Evolutionary conservation across 257 asterid species (phyloP).

Genomic region (Lavandula angustifolia): DNA sequence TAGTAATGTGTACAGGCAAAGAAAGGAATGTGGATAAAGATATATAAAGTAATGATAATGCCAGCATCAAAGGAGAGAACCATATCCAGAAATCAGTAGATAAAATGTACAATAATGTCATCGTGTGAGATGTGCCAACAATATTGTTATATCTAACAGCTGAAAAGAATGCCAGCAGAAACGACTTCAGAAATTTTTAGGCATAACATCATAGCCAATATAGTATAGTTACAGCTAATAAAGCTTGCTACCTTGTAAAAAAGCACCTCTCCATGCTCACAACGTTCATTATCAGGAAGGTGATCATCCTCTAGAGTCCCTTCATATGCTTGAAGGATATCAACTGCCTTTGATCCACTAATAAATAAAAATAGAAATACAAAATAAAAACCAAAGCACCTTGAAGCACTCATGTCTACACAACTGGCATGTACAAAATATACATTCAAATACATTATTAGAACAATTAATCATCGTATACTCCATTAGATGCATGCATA

Average conservation of each 20-base stretch:
- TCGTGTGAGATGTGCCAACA: slow-evolving; percentile 1
- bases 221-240: slow-evolving; percentile 11
- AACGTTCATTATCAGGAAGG: slow-evolving; percentile 93
- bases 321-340: slow-evolving; percentile 96
- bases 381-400: slow-evolving; percentile 28
- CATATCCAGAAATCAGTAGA: slow-evolving; percentile 6
- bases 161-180: slow-evolving; percentile 7
- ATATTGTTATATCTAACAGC: slow-evolving; percentile 16
- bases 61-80: slow-evolving; percentile 8
- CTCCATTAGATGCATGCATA: background rate
- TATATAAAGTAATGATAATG: background rate
- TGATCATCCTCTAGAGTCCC: slow-evolving; percentile 98
- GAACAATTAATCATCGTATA: slow-evolving; percentile 12
- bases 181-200: slow-evolving; percentile 25
- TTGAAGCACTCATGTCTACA: background rate
- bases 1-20: background rate
- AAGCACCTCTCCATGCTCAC: slow-evolving; percentile 99
- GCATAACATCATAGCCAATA: slow-evolving; percentile 15
- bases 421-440: slow-evolving; percentile 1
- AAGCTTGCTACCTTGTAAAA: slow-evolving; percentile 72
- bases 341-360: slow-evolving; percentile 95
- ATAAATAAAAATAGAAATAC: slow-evolving; percentile 27
- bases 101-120: slow-evolving; percentile 25
- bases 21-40: background rate
- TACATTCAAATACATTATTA: background rate